phyloP scores from a whole-genome alignment of 2,329 filamentous ascomycete genomes.

The Dendryphion nanum region DNA sequence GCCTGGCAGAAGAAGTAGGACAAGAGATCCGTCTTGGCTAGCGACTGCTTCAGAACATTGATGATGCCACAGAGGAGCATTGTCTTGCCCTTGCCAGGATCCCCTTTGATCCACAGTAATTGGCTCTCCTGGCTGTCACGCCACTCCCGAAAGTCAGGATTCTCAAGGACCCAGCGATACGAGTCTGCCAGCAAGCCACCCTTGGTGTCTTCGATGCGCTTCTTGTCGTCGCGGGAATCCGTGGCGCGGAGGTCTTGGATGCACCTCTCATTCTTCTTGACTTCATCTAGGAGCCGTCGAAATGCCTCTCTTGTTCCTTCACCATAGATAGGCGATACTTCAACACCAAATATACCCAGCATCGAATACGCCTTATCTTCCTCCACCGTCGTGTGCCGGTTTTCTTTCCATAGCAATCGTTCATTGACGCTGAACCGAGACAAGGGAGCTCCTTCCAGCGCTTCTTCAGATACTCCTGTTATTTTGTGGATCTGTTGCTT shows the following conservation, averaged over 20 bases:
- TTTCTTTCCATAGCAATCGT: no score
- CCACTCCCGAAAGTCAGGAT: conserved; percentile 27
- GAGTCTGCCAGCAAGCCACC: conserved; percentile 24
- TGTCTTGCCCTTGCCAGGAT: conserved; percentile 24
- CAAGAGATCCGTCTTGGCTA: conserved; percentile 1
- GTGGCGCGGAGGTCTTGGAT: conserved; percentile 8
- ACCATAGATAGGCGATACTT: no score
- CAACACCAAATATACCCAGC: no score
- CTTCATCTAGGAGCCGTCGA: no score
- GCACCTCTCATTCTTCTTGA: conserved; percentile 3
- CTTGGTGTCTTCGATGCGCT: conserved; percentile 10
- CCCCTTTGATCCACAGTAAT: conserved; percentile 36
- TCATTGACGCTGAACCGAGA: no score
- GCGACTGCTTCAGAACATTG: conserved; percentile 19
- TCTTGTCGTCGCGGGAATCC: conserved; percentile 9
- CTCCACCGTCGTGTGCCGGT: no score
- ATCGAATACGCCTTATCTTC: no score
- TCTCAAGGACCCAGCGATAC: conserved; percentile 35
- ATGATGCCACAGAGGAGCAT: conserved; percentile 31
- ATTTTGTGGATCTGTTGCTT: no score
- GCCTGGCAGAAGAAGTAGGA: conserved; percentile 47
- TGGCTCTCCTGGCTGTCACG: conserved; percentile 13
- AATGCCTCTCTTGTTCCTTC: no score
- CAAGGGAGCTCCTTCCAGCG: no score
- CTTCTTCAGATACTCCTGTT: no score